Evolutionary conservation across 768 basidiomycete species (phyloP).

Genomic region (Fomitopsis pulvina): DNA sequence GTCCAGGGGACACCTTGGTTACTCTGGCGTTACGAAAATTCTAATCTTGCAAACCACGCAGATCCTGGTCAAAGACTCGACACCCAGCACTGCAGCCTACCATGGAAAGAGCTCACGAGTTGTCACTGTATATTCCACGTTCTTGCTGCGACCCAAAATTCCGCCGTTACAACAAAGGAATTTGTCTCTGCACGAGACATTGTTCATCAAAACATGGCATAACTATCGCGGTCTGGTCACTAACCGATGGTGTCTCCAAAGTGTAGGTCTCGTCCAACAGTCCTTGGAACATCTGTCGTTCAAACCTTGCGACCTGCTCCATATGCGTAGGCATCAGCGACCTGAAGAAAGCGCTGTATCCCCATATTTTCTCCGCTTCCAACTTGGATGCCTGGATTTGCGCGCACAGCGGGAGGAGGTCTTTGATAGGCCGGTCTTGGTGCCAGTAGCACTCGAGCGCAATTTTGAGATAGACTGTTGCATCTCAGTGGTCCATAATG

Average conservation of each 20-base stretch:
- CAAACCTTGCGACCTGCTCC: constrained; percentile 4
- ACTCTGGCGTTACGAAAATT: too few relatives aligned
- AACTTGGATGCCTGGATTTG: constrained; percentile 8
- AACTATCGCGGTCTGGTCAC: too few relatives aligned
- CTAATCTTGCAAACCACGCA: too few relatives aligned
- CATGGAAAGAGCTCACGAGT: too few relatives aligned
- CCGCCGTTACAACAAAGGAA: too few relatives aligned
- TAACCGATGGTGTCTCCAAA: constrained; percentile 13
- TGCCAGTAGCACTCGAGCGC: constrained; percentile 29
- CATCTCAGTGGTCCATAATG: background rate
- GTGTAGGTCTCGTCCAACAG: constrained; percentile 9
- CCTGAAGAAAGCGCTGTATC: background rate
- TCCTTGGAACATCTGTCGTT: constrained; percentile 6
- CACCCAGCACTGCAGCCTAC: too few relatives aligned
- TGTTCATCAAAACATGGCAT: too few relatives aligned
- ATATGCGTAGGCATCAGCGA: constrained; percentile 1
- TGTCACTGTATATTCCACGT: too few relatives aligned
- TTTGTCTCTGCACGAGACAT: too few relatives aligned
- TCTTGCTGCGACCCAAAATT: too few relatives aligned
- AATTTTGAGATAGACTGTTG: constrained; percentile 20
- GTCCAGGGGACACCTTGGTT: too few relatives aligned
- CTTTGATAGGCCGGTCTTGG: constrained; percentile 9
- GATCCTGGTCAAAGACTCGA: too few relatives aligned
- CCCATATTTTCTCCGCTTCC: constrained; percentile 12
- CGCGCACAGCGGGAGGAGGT: constrained; percentile 8